Evolutionary conservation across 106 monocot species (phyloP).

Genomic region (Apostasia shenzhenica): DNA sequence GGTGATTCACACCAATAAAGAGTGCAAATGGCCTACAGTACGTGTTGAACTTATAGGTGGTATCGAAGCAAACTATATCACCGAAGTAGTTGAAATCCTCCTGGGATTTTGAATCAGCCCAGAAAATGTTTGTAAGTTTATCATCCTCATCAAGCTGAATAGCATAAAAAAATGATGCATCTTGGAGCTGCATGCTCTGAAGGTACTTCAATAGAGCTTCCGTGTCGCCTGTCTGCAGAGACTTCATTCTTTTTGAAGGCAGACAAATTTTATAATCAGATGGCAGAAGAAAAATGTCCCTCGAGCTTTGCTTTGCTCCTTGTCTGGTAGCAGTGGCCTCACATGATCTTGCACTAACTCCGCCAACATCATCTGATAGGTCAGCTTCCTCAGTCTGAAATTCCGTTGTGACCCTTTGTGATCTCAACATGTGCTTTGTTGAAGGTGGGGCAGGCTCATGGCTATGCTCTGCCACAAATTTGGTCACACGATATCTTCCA

Average conservation of each 20-base stretch:
- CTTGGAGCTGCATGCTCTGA: conserved; percentile 19
- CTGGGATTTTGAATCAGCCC: conserved; percentile 21
- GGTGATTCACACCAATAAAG: conserved; percentile 27
- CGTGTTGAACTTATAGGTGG: conserved; percentile 15
- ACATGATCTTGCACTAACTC: background rate
- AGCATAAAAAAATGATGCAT: conserved; percentile 23
- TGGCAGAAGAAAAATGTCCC: conserved; percentile 7
- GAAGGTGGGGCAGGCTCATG: conserved; percentile 21
- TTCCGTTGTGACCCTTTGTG: conserved; percentile 21
- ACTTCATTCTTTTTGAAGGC: conserved; percentile 15
- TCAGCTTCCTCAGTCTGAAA: conserved; percentile 11
- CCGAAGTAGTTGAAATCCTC: conserved; percentile 19
- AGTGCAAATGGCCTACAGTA: conserved; percentile 23
- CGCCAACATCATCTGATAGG: conserved; percentile 10
- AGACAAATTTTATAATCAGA: conserved; percentile 18
- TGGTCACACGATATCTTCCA: conserved; percentile 12
- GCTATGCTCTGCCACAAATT: conserved; percentile 18
- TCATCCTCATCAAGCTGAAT: conserved; percentile 31
- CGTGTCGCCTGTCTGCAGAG: conserved; percentile 21
- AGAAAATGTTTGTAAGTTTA: conserved; percentile 30
- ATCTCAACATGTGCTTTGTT: conserved; percentile 23
- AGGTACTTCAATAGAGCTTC: conserved; percentile 23
- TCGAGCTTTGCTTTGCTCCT: too few species aligned
- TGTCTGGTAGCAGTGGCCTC: conserved; percentile 4
- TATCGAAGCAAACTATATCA: conserved; percentile 25